Conservation (phyloP, 2,329 filamentous ascomycete species). For the Ophiostoma tasmaniense region DNA sequence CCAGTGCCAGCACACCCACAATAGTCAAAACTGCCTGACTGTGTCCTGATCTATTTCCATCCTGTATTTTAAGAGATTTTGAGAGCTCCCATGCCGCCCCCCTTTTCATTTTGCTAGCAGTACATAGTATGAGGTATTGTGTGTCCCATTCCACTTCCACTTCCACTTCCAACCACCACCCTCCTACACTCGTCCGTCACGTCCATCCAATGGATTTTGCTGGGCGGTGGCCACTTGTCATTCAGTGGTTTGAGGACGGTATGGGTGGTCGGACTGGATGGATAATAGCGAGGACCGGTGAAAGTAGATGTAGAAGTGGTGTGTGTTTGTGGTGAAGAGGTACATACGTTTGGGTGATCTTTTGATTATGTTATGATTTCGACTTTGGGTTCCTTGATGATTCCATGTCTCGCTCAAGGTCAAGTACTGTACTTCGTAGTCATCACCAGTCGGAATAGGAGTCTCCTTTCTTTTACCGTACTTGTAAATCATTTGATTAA, state of each 20-base stretch:
- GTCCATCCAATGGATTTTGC: neutral
- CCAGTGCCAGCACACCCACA: neutral
- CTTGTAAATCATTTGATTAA: neutral
- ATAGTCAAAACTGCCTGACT: neutral
- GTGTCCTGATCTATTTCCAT: neutral
- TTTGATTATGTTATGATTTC: neutral
- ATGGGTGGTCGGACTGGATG: neutral
- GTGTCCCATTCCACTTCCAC: neutral
- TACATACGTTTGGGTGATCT: neutral
- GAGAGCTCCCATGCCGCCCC: neutral
- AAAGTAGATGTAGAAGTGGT: neutral
- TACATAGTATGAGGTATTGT: no score
- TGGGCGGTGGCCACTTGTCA: slow-evolving; percentile 8
- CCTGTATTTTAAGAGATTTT: no score
- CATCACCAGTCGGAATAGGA: neutral
- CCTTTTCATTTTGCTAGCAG: neutral
- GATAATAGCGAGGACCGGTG: neutral
- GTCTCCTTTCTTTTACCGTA: neutral
- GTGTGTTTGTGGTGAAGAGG: neutral
- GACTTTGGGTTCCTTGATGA: neutral
- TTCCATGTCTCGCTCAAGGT: neutral
- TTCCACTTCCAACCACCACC: neutral
- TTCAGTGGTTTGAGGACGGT: neutral
- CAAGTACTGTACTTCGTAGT: no score
- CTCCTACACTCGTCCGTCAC: neutral